Evolutionary conservation across 345 rosid species (phyloP), one percentile per base, ranked within the genome.

Genomic region (Syzygium aqueum): DNA sequence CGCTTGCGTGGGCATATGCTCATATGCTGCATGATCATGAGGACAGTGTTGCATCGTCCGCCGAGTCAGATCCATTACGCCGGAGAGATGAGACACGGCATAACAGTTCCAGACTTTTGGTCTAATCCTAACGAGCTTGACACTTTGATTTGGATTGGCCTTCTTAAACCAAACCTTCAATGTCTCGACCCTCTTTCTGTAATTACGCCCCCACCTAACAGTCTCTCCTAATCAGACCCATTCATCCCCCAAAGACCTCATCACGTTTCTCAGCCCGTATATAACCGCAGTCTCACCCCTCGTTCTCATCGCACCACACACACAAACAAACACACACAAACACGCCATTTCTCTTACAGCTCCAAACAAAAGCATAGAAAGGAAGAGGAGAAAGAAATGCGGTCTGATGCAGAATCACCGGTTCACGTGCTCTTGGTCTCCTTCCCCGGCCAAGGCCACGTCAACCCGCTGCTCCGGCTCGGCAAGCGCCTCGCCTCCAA

Each of bases 401-500:
- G 84, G 17, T 77, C 92, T 28, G 86, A 73, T 19, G 25, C 80
- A 73, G 46, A 90, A 67, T 85, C 93, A 8, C 91, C 86, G 49
- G 90, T 92, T 87, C 98, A 97, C 89, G 93, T 97, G 12, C 85
- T 97, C 86, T 92, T 97, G 3, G 93, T 97, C 57, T 95, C 98
- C 2, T 96, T 95, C 91, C 94, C 95, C 2, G 99, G 93, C 23
- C 98, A 97, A 89, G 99, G 98, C 83, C 98, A 97, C 56, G 93
- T 96, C 4, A 97, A 94, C 88, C 98, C 99, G 14, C 93, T 96
- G 46, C 96, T 97, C 23, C 89, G 98, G 67, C 96, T 97, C 8
- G 98, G 96, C 61, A 94, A 94, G 91, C 94, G 91, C 78, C 91
- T 97, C 25, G 97, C 99, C 30, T 95, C 97, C n/a, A 94, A 89